A percentile compares a stretch with the other conserved stretches of the same genome.
phyloP scores from a whole-genome alignment of 805 yeast genomes.

The Ogataea pilisensis region DNA sequence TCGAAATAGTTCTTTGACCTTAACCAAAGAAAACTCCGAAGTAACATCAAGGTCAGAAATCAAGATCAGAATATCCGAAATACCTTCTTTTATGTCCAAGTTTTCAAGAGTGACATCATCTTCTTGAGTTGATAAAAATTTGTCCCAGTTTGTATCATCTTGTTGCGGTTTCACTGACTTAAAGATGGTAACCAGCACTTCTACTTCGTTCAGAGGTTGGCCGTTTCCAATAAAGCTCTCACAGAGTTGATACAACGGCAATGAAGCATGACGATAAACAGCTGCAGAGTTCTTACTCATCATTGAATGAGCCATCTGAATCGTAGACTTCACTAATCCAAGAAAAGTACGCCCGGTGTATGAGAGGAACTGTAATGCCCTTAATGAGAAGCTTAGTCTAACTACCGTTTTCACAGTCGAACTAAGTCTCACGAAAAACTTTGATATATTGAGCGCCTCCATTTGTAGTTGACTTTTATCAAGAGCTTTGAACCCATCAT shows the following conservation, averaged over 20 bases:
- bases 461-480: neutral
- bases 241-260: constrained; percentile 8
- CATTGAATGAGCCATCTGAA: constrained; percentile 5
- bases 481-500: constrained; percentile 11
- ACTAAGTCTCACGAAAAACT: constrained; percentile 3
- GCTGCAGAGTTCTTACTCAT: constrained; percentile 1
- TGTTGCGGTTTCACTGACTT: neutral
- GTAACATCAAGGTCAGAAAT: no score
- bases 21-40: no score
- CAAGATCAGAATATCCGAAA: no score
- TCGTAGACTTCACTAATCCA: constrained; percentile 8
- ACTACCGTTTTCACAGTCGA: constrained; percentile 4
- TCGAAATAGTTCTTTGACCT: no score
- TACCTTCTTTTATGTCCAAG: neutral
- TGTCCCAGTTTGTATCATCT: constrained; percentile 5
- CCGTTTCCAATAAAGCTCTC: constrained; percentile 1
- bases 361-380: constrained; percentile 6
- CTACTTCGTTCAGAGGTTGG: constrained; percentile 2
- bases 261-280: constrained; percentile 11
- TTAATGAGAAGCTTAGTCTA: constrained; percentile 7
- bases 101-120: neutral
- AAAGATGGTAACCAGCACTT: neutral
- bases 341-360: constrained; percentile 3
- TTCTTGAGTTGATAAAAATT: neutral
- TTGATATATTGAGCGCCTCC: neutral